These are phyloP conservation scores for Fusarium torulosum DNA, from an alignment of 2,329 filamentous ascomycete species.

Conservation along the genomic window DNA sequence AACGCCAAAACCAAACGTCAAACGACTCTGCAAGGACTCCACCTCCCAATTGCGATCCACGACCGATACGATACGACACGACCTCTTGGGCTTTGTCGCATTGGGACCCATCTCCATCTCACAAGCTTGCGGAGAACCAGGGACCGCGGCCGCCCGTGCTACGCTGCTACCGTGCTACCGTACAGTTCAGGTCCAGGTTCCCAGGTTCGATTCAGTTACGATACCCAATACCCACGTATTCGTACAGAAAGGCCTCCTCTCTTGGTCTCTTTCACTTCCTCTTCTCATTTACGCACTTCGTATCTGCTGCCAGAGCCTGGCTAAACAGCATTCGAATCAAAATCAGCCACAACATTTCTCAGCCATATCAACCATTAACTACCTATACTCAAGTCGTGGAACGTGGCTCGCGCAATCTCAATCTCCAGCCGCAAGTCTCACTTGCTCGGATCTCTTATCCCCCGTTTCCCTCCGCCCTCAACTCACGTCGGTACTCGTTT, in stretches of 20 bases:
- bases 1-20: conserved; percentile 12
- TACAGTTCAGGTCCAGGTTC: conserved; percentile 17
- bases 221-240: conserved; percentile 38
- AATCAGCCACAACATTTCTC: conserved; percentile 41
- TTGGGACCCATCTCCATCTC: conserved; percentile 33
- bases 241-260: conserved; percentile 24
- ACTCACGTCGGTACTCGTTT: conserved; percentile 9
- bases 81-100: conserved; percentile 27
- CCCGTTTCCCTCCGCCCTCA: conserved; percentile 13
- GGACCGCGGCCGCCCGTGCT: conserved; percentile 32
- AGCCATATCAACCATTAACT: conserved; percentile 5
- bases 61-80: conserved; percentile 44
- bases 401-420: conserved; percentile 40
- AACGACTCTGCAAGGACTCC: conserved; percentile 30
- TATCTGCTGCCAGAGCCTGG: conserved; percentile 28
- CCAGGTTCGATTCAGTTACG: conserved; percentile 22
- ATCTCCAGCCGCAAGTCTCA: conserved; percentile 31
- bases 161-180: conserved; percentile 19
- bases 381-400: conserved; percentile 20
- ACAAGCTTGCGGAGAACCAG: conserved; percentile 42
- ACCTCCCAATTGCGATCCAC: conserved; percentile 42
- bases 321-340: conserved; percentile 15
- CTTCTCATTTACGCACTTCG: conserved; percentile 26
- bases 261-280: conserved; percentile 3
- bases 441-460: conserved; percentile 22